phyloP scores from a whole-genome alignment of 345 rosid genomes.

The Camelina hispida region DNA sequence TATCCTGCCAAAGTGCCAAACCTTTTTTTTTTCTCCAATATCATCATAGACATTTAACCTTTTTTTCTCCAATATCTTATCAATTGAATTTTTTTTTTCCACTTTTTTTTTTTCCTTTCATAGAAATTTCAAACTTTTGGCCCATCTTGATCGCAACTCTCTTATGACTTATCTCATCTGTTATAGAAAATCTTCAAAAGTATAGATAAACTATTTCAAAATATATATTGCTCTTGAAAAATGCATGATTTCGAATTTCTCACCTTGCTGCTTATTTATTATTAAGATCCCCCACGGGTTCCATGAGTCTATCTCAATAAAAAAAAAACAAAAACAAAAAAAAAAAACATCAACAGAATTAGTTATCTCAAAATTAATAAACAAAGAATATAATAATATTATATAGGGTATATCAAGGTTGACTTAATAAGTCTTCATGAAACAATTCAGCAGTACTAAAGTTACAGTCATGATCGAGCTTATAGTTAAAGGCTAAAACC shows the following conservation, averaged over 20 bases:
- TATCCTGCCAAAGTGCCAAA: background rate
- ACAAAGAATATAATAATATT: background rate
- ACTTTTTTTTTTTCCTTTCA: no score
- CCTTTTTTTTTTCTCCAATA: background rate
- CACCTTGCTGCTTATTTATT: background rate
- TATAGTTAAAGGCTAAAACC: background rate
- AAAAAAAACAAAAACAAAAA: background rate
- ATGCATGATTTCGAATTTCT: slow-evolving; percentile 5
- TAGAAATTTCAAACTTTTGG: background rate
- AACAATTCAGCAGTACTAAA: no score
- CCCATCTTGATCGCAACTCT: background rate
- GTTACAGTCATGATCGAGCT: background rate
- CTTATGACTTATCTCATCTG: background rate
- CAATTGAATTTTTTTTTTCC: background rate
- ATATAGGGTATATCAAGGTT: no score
- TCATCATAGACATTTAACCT: no score
- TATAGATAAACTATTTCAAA: background rate
- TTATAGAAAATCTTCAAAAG: background rate
- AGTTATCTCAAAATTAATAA: slow-evolving; percentile 3
- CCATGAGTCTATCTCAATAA: background rate
- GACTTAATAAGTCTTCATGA: no score
- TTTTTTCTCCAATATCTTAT: background rate
- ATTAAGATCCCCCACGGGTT: background rate
- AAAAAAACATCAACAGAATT: background rate
- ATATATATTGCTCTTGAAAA: background rate